A percentile compares a stretch with the other conserved stretches of the same genome.
Evolutionary conservation across 2,329 filamentous ascomycete genomes (phyloP).

Genomic region (Chaetomiaceae sp.): DNA sequence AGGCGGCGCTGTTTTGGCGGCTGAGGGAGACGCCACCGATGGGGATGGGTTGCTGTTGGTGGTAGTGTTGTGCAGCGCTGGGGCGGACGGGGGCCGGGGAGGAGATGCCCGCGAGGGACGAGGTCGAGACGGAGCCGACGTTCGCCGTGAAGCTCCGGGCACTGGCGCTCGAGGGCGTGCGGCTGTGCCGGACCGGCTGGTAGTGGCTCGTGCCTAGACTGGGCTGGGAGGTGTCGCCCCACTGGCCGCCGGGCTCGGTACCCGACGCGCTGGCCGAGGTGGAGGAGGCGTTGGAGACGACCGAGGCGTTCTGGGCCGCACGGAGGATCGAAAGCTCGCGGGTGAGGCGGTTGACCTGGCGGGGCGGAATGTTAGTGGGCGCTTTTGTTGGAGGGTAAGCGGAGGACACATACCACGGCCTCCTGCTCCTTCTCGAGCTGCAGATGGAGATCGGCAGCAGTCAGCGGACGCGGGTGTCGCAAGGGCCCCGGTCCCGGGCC

Average conservation of each 20-base stretch:
- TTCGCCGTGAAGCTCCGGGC: constrained; percentile 47
- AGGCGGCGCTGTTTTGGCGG: constrained; percentile 52
- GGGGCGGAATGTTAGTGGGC: not conserved
- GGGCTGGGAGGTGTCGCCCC: constrained; percentile 42
- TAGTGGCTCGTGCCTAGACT: constrained; percentile 56
- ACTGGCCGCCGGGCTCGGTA: constrained; percentile 41
- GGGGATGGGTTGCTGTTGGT: constrained; percentile 19
- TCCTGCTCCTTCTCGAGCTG: constrained; percentile 95
- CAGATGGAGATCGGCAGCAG: constrained; percentile 80
- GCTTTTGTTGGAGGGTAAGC: not conserved
- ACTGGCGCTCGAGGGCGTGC: constrained; percentile 54
- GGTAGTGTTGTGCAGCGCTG: constrained; percentile 6
- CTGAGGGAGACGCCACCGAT: constrained; percentile 38
- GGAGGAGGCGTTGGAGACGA: constrained; percentile 61
- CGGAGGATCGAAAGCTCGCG: constrained; percentile 84
- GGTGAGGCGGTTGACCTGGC: constrained; percentile 83
- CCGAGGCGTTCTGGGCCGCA: constrained; percentile 60
- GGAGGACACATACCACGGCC: constrained; percentile 62
- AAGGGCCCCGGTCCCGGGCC: constrained; percentile 64
- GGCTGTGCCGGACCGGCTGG: constrained; percentile 48
- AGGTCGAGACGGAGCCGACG: constrained; percentile 36
- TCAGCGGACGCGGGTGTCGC: constrained; percentile 81
- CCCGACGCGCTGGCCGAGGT: constrained; percentile 50
- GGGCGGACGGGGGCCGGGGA: constrained; percentile 42
- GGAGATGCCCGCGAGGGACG: constrained; percentile 41